These are phyloP conservation scores for Zhuliangozyma parablackwelliae DNA, from an alignment of 1,139 yeast species.

Conservation along the genomic window DNA sequence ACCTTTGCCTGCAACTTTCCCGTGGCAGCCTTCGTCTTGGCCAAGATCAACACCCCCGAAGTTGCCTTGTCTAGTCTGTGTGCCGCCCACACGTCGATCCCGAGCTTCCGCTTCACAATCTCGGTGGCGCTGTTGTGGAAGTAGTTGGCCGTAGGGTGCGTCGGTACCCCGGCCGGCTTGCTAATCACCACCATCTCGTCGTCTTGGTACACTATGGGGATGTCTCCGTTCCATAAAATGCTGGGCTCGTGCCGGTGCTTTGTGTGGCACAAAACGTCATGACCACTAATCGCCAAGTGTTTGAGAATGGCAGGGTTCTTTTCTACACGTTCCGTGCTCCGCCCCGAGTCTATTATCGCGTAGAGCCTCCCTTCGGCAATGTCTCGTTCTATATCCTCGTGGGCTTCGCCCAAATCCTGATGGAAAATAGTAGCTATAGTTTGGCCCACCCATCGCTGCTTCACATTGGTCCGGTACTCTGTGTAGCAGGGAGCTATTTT, in stretches of 20 bases:
- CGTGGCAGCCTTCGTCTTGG: conserved; percentile 44
- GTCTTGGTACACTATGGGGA: conserved; percentile 46
- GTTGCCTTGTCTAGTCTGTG: conserved; percentile 73
- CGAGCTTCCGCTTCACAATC: conserved; percentile 41
- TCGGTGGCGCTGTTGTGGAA: conserved; percentile 59
- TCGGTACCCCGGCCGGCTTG: conserved; percentile 76
- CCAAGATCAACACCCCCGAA: conserved; percentile 66
- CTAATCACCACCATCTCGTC: conserved; percentile 54
- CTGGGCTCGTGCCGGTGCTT: conserved; percentile 66
- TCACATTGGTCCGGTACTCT: conserved; percentile 36
- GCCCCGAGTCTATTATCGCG: conserved; percentile 24
- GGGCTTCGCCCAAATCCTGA: conserved; percentile 40
- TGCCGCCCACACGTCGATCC: conserved; percentile 47
- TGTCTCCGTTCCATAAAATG: conserved; percentile 21
- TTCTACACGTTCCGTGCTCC: conserved; percentile 13
- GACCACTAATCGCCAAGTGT: conserved; percentile 28
- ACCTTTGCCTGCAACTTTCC: conserved; percentile 39
- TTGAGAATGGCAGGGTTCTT: conserved; percentile 21
- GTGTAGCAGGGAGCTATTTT: conserved; percentile 45
- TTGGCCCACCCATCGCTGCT: conserved; percentile 46
- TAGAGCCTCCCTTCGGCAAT: conserved; percentile 22
- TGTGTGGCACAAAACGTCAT: conserved; percentile 45
- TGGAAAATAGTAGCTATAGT: conserved; percentile 41
- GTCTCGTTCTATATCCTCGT: conserved; percentile 20
- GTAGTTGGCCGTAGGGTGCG: conserved; percentile 74